A percentile compares a stretch with the other conserved stretches of the same genome.
Evolutionary conservation across 305 asterid genomes (phyloP).

Genomic region (Fraxinus xanthoxyloides): DNA sequence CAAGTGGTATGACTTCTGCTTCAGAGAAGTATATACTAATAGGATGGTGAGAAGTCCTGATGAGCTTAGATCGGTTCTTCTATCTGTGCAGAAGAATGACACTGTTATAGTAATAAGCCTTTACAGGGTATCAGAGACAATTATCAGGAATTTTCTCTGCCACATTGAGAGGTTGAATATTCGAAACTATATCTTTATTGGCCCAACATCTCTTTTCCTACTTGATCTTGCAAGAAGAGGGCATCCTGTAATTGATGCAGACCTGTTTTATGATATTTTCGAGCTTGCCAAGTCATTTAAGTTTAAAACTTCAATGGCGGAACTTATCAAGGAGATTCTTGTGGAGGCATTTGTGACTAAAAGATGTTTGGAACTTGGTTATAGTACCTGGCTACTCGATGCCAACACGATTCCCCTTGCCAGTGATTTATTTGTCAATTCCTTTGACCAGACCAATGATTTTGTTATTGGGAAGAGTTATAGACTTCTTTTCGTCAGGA

Average conservation of each 20-base stretch:
- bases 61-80: slow-evolving; percentile 50
- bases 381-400: slow-evolving; percentile 51
- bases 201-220: slow-evolving; percentile 46
- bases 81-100: slow-evolving; percentile 45
- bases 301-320: slow-evolving; percentile 38
- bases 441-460: slow-evolving; percentile 37
- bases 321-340: slow-evolving; percentile 42
- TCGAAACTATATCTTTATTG: slow-evolving; percentile 59
- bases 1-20: slow-evolving; percentile 85
- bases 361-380: slow-evolving; percentile 61
- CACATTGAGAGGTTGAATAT: slow-evolving; percentile 62
- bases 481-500: slow-evolving; percentile 42
- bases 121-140: slow-evolving; percentile 45
- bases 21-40: slow-evolving; percentile 52
- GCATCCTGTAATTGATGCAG: slow-evolving; percentile 58
- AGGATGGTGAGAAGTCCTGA: slow-evolving; percentile 44
- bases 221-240: slow-evolving; percentile 84
- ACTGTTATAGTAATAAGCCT: slow-evolving; percentile 53
- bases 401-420: slow-evolving; percentile 56
- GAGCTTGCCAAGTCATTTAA: slow-evolving; percentile 35
- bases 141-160: slow-evolving; percentile 69
- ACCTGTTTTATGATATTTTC: slow-evolving; percentile 35
- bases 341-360: slow-evolving; percentile 47
- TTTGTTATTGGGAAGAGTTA: slow-evolving; percentile 46
- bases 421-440: slow-evolving; percentile 39